Base-by-base conservation (phyloP, 192 early-diverging fungal species). In the Podochytrium sp. region DNA sequence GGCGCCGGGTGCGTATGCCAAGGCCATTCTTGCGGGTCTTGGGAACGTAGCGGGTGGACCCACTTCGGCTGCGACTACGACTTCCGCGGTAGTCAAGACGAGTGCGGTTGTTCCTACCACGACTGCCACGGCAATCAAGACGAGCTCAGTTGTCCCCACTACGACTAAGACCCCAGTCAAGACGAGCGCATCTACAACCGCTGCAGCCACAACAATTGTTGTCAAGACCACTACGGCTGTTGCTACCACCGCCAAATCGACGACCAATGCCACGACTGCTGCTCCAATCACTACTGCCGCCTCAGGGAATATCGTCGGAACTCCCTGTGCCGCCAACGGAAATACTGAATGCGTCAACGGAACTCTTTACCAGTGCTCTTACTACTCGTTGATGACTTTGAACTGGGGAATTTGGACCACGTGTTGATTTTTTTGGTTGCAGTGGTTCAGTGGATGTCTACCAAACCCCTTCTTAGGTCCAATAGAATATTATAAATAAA, bases 11-110 rank as follows among this genome's bases (percentile, higher is more conserved):
- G 18, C 64, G 7, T 65, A 65, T 34, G 64, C 42, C n/a, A 65
- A 65, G 30, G 34, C 64, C 10, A 49, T 65, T 65, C 41, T 65
- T 18, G 43, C 42, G 7, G 64, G 42, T 29, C 43, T 65, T 42
- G 55, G 55, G 7, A 7, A 10, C 7, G 55, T 6, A 7, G 10
- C 14, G 20, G 5, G 18, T 23, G 47, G 47, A 27, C 5, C 64
- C 7, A 65, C 64, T 18, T 18, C 64, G 0, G 27, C 55, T 29
- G 25, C 55, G 12, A 57, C 55, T 57, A 57, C 55, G n/a, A 57
- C 55, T 10, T 14, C 55, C 7, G 20, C 10, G 43, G 12, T 20
- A 14, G 20, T 20, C 10, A 47, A 10, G 43, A 57, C 55, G 29
- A 57, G 7, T 6, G 29, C 29, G 7, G 16, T 25, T 10, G 25